Conservation (phyloP, 257 asterid species). For the Plantago major region DNA sequence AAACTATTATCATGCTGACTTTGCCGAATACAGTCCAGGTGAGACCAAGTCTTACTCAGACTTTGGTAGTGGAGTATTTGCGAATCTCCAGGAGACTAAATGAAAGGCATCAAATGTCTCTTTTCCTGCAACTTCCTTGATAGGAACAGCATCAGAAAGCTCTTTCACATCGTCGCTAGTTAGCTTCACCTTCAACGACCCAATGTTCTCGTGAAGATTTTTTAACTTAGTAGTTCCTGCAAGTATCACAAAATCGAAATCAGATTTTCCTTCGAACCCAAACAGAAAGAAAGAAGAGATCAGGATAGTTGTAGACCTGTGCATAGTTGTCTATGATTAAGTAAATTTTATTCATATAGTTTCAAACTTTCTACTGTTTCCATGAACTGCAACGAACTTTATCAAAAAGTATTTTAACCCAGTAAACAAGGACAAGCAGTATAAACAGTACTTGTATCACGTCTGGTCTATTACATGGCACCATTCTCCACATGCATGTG, state of each 20-base stretch:
- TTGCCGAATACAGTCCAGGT: neutral
- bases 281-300: neutral
- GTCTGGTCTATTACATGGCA: no score
- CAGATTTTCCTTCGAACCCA: neutral
- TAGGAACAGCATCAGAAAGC: neutral
- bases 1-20: no score
- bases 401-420: no score
- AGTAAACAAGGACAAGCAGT: no score
- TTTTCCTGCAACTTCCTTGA: conserved; percentile 32
- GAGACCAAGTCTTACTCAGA: conserved; percentile 5
- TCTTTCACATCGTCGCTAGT: conserved; percentile 4
- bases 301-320: no score
- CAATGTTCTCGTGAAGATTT: conserved; percentile 7
- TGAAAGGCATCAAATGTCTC: conserved; percentile 20
- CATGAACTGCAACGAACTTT: no score
- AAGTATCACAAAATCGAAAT: neutral
- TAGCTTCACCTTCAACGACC: conserved; percentile 7
- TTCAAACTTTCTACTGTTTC: no score
- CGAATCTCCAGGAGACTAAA: conserved; percentile 31
- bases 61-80: conserved; percentile 45
- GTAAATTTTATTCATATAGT: no score
- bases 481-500: no score
- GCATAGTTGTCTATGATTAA: no score
- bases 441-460: no score
- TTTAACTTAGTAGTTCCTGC: conserved; percentile 10